Evolutionary conservation across 1,284 basidiomycete species (phyloP), one percentile per base, ranked within the genome.

Genomic region (Cryptococcus sp.): DNA sequence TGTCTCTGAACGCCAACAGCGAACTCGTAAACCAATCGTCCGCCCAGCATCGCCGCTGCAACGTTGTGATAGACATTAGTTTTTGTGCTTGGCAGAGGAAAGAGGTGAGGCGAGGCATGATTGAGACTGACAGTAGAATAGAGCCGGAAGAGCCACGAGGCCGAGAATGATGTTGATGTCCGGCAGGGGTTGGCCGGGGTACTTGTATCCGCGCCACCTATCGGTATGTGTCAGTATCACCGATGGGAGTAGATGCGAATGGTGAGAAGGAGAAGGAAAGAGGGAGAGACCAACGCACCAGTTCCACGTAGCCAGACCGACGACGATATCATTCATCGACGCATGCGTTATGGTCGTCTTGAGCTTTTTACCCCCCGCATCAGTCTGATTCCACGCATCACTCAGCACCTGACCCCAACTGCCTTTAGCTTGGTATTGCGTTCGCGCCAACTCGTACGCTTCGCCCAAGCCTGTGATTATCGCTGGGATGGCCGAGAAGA

Each of bases 261-360:
- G n/a, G n/a, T n/a, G n/a, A n/a, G n/a, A n/a, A n/a, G n/a, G n/a
- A n/a, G n/a, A n/a, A n/a, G n/a, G n/a, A n/a, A n/a, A n/a, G n/a
- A n/a, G 38, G 6, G n/a, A 35, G 7, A 43, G n/a, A 45, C 42
- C n/a, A 17, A 63, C 67, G 50, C 48, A 69, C 68, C 69, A 72
- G 56, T 73, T 76, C 50, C 54, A 70, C 10, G 56, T 61, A 2
- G 70, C 72, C 23, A 74, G 49, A n/a, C 50, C 68, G 27, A 73
- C 64, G n/a, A 72, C 71, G 20, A 63, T 45, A 52, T 73, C 71
- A 50, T 74, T 76, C 63, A 76, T 54, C 42, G 58, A 63, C 17
- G 73, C 70, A 62, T 76, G 73, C n/a, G 60, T 70, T 16, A 74
- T 53, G 5, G 70, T 73, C 52, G 62, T 69, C 62, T 71, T 71